A percentile compares a stretch with the other conserved stretches of the same genome.
Conservation (phyloP, 192 early-diverging fungal genomes). For the Backusella luteola region DNA sequence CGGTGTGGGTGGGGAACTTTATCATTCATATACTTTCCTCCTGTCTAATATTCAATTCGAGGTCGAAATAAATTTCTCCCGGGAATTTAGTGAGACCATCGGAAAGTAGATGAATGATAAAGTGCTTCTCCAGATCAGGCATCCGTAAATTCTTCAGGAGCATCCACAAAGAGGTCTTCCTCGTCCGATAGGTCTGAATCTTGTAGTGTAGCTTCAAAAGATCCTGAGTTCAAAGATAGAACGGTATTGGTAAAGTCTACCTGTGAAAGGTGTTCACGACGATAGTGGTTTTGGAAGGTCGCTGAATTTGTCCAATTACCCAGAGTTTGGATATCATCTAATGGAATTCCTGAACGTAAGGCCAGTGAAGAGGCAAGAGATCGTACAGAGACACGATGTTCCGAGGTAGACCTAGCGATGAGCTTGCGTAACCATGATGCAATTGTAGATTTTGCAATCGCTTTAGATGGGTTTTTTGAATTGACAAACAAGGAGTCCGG, state of each 20-base stretch:
- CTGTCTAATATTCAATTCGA: too few relatives aligned
- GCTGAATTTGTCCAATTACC: neutral
- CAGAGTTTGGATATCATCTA: neutral
- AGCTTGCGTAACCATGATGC: too few relatives aligned
- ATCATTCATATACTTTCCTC: too few relatives aligned
- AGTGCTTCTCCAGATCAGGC: neutral
- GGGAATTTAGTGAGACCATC: too few relatives aligned
- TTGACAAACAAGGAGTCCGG: too few relatives aligned
- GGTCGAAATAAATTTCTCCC: too few relatives aligned
- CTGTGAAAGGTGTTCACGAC: neutral
- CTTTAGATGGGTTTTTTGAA: too few relatives aligned
- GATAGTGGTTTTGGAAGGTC: slow-evolving; percentile 1
- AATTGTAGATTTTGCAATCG: too few relatives aligned
- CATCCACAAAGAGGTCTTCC: neutral
- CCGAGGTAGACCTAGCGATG: too few relatives aligned
- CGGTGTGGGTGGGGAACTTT: too few relatives aligned
- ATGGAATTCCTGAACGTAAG: neutral
- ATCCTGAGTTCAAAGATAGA: neutral
- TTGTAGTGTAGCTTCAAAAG: neutral
- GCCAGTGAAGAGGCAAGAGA: neutral
- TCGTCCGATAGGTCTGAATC: neutral
- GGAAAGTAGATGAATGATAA: neutral
- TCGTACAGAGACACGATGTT: neutral
- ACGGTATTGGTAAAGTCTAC: neutral
- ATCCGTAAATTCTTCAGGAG: neutral